Percentiles rank a stretch among this genome's conserved stretches.
These are phyloP conservation scores for Fusarium citri DNA, from an alignment of 2,329 filamentous ascomycete species.

Conservation along the genomic window DNA sequence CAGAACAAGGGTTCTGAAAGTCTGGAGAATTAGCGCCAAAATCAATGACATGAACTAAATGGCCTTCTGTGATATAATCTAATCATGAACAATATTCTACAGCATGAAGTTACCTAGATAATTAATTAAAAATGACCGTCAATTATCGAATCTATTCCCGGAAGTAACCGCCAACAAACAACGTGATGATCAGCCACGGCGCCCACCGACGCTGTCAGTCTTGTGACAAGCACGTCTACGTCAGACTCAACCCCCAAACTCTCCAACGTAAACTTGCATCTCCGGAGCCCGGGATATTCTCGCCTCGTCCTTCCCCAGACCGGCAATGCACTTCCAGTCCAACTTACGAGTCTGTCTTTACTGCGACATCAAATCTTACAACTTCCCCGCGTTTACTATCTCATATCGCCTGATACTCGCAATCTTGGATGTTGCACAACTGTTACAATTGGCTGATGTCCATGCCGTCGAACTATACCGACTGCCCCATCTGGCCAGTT, in stretches of 20 bases:
- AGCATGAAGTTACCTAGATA: too few relatives aligned
- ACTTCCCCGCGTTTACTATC: conserved; percentile 29
- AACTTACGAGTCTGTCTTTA: conserved; percentile 18
- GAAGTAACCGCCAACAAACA: conserved; percentile 12
- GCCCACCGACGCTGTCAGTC: conserved; percentile 16
- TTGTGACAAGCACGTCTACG: conserved; percentile 24
- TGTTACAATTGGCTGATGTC: not conserved
- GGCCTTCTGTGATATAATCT: not conserved
- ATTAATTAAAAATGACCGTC: too few relatives aligned
- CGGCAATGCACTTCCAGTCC: conserved; percentile 10
- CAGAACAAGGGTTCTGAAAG: not conserved
- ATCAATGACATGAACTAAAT: not conserved
- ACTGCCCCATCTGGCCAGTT: not conserved
- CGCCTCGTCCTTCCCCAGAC: conserved; percentile 28
- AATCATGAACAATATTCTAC: not conserved
- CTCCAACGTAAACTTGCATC: not conserved
- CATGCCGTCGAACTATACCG: conserved; percentile 6
- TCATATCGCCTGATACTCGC: conserved; percentile 8
- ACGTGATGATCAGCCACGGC: conserved; percentile 27
- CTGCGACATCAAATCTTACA: conserved; percentile 29
- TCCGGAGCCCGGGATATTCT: conserved; percentile 38
- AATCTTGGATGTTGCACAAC: not conserved
- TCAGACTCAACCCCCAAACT: conserved; percentile 10
- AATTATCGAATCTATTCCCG: too few relatives aligned
- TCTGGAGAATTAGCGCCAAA: conserved; percentile 11